Evolutionary conservation across 441 rosid species (phyloP).

Genomic region (Hypseocharis bilobata): DNA sequence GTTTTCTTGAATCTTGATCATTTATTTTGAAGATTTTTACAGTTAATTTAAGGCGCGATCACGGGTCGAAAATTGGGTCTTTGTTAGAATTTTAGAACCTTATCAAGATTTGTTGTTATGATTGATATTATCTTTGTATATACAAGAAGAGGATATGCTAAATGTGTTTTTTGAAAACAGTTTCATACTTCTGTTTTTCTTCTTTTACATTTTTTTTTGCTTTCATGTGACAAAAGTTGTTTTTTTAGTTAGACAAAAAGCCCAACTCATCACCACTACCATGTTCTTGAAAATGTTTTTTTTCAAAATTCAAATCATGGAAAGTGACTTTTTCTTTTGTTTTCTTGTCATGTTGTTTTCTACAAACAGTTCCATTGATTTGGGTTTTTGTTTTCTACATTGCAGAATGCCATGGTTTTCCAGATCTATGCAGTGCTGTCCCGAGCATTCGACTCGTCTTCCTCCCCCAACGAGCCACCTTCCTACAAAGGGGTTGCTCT

Average conservation of each 20-base stretch:
- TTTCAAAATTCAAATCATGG: background rate
- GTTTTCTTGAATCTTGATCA: background rate
- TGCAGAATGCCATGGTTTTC: slow-evolving; percentile 95
- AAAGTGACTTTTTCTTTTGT: background rate
- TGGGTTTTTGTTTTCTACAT: background rate
- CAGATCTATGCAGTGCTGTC: slow-evolving; percentile 79
- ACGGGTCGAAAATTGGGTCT: background rate
- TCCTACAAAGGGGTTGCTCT: slow-evolving; percentile 73
- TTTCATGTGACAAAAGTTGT: too few relatives aligned
- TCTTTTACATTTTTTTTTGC: too few relatives aligned
- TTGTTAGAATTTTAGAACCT: slow-evolving; percentile 9
- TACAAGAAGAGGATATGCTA: too few relatives aligned
- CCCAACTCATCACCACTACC: too few relatives aligned
- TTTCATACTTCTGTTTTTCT: too few relatives aligned
- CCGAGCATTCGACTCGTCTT: slow-evolving; percentile 49
- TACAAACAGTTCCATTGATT: too few relatives aligned
- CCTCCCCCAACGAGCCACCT: slow-evolving; percentile 53
- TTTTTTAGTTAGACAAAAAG: too few relatives aligned
- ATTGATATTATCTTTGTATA: too few relatives aligned
- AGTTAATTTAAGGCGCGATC: too few relatives aligned
- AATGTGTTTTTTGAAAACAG: slow-evolving; percentile 9
- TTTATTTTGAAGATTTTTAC: too few relatives aligned
- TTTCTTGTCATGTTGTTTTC: background rate
- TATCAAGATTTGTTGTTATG: slow-evolving; percentile 5
- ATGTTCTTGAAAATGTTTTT: background rate